Evolutionary conservation across 225 moss, liverwort and hornwort species (phyloP).

Genomic region (Pseudoscleropodium purum): DNA sequence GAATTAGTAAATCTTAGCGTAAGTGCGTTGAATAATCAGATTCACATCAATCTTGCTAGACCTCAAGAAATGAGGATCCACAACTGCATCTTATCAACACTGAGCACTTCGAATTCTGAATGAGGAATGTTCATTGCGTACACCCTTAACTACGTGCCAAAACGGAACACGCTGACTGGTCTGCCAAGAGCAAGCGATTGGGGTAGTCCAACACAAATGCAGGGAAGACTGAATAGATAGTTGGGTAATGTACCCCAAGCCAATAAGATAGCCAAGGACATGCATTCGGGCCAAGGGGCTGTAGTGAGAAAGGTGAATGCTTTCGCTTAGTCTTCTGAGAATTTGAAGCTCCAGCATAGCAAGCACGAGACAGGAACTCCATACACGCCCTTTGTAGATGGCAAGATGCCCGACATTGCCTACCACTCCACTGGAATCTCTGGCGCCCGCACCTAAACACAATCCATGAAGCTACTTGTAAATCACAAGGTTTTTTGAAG

Average conservation of each 20-base stretch:
- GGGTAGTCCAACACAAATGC: not conserved
- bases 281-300: slow-evolving; percentile 54
- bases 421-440: slow-evolving; percentile 10
- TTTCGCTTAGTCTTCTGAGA: slow-evolving; percentile 37
- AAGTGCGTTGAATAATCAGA: not conserved
- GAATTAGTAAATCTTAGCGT: not conserved
- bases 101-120: not conserved
- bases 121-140: not conserved
- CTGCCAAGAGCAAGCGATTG: not conserved
- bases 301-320: slow-evolving; percentile 28
- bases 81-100: not conserved
- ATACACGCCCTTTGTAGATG: slow-evolving; percentile 17
- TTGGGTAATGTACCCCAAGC: slow-evolving; percentile 23
- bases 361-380: slow-evolving; percentile 29
- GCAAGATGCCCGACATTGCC: slow-evolving; percentile 16
- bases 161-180: not conserved
- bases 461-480: not conserved
- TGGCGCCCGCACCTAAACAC: slow-evolving; percentile 20
- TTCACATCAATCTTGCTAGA: not conserved
- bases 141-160: not conserved
- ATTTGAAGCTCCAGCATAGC: slow-evolving; percentile 53
- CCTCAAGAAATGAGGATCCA: not conserved
- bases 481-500: not conserved
- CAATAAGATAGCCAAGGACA: slow-evolving; percentile 32
- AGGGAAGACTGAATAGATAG: not conserved